Percentiles rank a stretch among this genome's conserved stretches.
phyloP scores from a whole-genome alignment of 768 basidiomycete genomes.

The Leccinum sublutescens region DNA sequence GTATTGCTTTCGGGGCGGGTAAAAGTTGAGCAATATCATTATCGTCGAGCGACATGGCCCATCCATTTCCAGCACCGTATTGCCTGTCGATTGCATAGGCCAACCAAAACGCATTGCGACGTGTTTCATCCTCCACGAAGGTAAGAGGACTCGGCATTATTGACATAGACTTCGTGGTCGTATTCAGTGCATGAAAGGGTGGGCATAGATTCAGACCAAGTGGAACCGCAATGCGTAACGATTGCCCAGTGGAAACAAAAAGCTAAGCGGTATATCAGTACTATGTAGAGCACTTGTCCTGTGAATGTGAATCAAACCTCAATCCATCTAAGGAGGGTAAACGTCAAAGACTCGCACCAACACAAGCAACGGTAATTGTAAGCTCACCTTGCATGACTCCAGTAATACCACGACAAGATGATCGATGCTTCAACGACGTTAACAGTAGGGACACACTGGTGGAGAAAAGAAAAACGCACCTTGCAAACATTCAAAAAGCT shows the following conservation, averaged over 20 bases:
- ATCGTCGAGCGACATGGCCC: slow-evolving; percentile 71
- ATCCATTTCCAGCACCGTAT: slow-evolving; percentile 66
- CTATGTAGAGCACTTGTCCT: not conserved
- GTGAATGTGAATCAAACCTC: slow-evolving; percentile 45
- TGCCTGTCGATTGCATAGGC: slow-evolving; percentile 69
- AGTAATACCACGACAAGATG: slow-evolving; percentile 70
- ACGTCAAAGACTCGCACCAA: not conserved
- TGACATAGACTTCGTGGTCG: slow-evolving; percentile 53
- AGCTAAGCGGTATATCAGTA: slow-evolving; percentile 41
- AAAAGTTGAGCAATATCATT: slow-evolving; percentile 70
- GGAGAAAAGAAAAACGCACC: slow-evolving; percentile 35
- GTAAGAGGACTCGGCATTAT: slow-evolving; percentile 59
- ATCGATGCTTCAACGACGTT: slow-evolving; percentile 46
- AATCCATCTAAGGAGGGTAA: slow-evolving; percentile 53
- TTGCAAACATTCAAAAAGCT: slow-evolving; percentile 61
- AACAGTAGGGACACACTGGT: not conserved
- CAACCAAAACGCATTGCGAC: slow-evolving; percentile 73
- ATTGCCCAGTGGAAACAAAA: slow-evolving; percentile 55
- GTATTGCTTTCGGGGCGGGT: slow-evolving; percentile 59
- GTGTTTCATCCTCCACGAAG: slow-evolving; percentile 65
- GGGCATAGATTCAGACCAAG: slow-evolving; percentile 67
- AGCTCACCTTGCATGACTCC: slow-evolving; percentile 66
- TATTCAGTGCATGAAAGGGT: slow-evolving; percentile 65
- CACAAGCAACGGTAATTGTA: not conserved
- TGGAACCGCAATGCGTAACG: slow-evolving; percentile 59